A percentile compares a stretch with the other conserved stretches of the same genome.
These are phyloP conservation scores for Cerrena zonata DNA, from an alignment of 1,284 basidiomycete genomes.

Conservation along the genomic window DNA sequence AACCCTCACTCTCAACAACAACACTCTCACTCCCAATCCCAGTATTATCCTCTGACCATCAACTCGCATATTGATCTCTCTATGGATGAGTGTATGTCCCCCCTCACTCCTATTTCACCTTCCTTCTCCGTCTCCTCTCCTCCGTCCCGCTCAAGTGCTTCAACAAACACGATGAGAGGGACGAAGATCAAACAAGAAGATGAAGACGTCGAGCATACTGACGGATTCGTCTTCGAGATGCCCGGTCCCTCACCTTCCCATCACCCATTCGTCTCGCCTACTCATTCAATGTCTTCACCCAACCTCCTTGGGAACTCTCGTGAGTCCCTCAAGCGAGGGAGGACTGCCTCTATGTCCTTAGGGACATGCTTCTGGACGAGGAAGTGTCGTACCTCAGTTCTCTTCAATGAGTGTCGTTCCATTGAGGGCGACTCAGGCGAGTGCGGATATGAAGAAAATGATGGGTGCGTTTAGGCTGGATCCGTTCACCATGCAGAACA, in stretches of 20 bases:
- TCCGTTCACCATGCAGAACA: slow-evolving; percentile 65
- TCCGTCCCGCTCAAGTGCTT: slow-evolving; percentile 8
- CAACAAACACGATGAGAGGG: slow-evolving; percentile 12
- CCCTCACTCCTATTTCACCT: not conserved
- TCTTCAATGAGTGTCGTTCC: slow-evolving; percentile 53
- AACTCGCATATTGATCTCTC: slow-evolving; percentile 3
- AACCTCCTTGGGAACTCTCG: not conserved
- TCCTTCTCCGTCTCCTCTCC: slow-evolving; percentile 3
- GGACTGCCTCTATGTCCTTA: not conserved
- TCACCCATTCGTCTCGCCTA: slow-evolving; percentile 5
- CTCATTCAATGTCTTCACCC: not conserved
- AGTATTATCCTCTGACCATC: not conserved
- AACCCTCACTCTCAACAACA: no score
- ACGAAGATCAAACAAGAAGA: slow-evolving; percentile 18
- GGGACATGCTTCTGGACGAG: not conserved
- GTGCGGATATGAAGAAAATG: slow-evolving; percentile 59
- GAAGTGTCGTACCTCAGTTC: not conserved
- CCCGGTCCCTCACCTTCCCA: slow-evolving; percentile 15
- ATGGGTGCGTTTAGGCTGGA: slow-evolving; percentile 73
- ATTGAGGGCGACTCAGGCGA: slow-evolving; percentile 65
- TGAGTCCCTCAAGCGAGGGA: not conserved
- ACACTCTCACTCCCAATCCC: not conserved
- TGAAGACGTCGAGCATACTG: slow-evolving; percentile 9
- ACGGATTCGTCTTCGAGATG: slow-evolving; percentile 30
- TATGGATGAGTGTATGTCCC: slow-evolving; percentile 7